Base-by-base conservation (phyloP, 2,329 filamentous ascomycete genomes). In the Colletotrichum ledebouriae region DNA sequence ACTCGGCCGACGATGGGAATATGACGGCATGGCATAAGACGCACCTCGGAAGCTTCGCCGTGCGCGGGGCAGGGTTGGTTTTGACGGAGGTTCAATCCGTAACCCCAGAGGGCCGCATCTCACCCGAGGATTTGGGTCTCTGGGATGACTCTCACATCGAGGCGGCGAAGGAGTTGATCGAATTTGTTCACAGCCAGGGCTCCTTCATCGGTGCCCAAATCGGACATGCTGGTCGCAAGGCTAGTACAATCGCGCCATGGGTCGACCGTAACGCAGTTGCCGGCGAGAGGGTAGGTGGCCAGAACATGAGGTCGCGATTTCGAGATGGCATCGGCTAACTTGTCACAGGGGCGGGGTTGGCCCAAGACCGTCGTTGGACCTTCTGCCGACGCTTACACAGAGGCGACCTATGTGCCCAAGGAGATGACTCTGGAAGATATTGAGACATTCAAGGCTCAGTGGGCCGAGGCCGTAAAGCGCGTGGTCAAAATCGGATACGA, bases 61-160 rank as follows among this genome's bases (percentile, higher is more conserved):
- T 73, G 20, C 76, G 78, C 5, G 81, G 81, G 5, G 73, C 92
- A 0, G 92, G 90, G 0, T 78, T 94, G 3, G 77, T 89, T 13
- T 85, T 92, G 69, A 78, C 92, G 12, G 92, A 94, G 78, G 90
- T 91, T 1, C 92, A 91, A 0, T 83, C 89, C 1, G 89, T 94
- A 0, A 82, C 86, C 1, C 79, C 90, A 0, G 85, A 91, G 71
- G 92, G 92, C 3, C 85, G 92, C 13, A 94, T 94, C 78, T 92
- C 91, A 0, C 92, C 91, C 0, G 83, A 92, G 71, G 87, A 92
- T 72, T 76, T 78, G 12, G 90, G 92, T 0, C 77, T 94, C 5
- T 94, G 92, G 92, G 85, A 89, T 59, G 92, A 94, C 74, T 86
- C 84, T 0, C 92, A 94, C 71, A 87, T 91, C 59, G 89, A 85